Evolutionary conservation across 495 filamentous ascomycete genomes (phyloP).

Genomic region (Penicillium coffeae): DNA sequence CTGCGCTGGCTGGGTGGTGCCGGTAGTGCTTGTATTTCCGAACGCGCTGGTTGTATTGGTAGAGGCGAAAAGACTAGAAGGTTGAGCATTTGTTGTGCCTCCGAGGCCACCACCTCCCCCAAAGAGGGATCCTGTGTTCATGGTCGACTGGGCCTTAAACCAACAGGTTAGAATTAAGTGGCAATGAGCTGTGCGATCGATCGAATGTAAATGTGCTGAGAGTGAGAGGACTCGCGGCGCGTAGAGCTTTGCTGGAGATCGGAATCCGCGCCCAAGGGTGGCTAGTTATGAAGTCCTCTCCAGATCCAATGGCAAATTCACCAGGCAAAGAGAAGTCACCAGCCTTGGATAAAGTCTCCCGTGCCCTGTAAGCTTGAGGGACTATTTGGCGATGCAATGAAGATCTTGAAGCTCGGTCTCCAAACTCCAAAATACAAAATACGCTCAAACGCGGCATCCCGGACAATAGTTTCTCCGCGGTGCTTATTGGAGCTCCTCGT

Average conservation of each 20-base stretch:
- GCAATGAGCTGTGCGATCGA: too few species aligned
- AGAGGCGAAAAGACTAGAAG: constrained; percentile 32
- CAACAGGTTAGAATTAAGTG: too few species aligned
- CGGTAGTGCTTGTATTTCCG: constrained; percentile 19
- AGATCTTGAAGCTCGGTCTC: neutral
- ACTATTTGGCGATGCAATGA: neutral
- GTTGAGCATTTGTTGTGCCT: constrained; percentile 20
- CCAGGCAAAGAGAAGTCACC: too few species aligned
- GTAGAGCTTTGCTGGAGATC: neutral
- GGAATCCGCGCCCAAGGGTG: neutral
- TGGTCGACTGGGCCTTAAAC: neutral
- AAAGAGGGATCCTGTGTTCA: constrained; percentile 29
- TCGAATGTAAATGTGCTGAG: neutral
- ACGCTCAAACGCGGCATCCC: constrained; percentile 17
- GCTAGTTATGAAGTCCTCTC: neutral
- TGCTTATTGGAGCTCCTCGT: neutral
- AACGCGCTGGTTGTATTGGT: constrained; percentile 28
- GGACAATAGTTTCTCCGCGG: constrained; percentile 20
- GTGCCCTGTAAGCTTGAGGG: neutral
- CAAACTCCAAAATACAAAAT: neutral
- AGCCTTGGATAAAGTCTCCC: too few species aligned
- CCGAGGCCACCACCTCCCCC: constrained; percentile 32
- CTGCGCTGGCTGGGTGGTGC: constrained; percentile 23
- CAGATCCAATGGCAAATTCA: neutral
- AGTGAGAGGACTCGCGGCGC: neutral